These are phyloP conservation scores for Collybiopsis luxurians DNA, from an alignment of 768 basidiomycete genomes.

Conservation along the genomic window DNA sequence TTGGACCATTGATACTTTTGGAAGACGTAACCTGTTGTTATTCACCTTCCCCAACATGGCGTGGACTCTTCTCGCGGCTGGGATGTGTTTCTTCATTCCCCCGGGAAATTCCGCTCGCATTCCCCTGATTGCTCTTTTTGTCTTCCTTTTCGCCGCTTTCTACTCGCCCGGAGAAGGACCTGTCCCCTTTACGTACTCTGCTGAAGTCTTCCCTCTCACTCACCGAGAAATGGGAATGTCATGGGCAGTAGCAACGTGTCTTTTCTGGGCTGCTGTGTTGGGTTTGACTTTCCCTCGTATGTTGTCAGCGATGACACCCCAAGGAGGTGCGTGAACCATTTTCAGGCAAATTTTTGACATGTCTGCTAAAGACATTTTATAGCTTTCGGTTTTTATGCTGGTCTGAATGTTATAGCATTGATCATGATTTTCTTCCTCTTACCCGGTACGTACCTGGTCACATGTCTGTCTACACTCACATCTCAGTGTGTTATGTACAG, in stretches of 20 bases:
- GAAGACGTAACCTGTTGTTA: constrained; percentile 72
- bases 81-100: constrained; percentile 64
- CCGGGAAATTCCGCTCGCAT: constrained; percentile 32
- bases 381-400: constrained; percentile 60
- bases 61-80: constrained; percentile 69
- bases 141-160: constrained; percentile 44
- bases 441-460: constrained; percentile 36
- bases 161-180: constrained; percentile 89
- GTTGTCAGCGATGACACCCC: constrained; percentile 33
- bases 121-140: constrained; percentile 34
- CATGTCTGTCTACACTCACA: constrained; percentile 8
- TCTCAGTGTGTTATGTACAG: constrained; percentile 18
- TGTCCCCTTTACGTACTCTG: constrained; percentile 88
- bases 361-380: no score
- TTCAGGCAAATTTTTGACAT: no score
- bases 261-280: constrained; percentile 55
- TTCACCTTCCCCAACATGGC: constrained; percentile 85
- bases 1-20: constrained; percentile 72
- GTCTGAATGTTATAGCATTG: constrained; percentile 46
- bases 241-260: constrained; percentile 51
- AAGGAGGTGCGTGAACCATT: constrained; percentile 7
- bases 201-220: constrained; percentile 87
- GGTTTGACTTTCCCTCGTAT: constrained; percentile 61
- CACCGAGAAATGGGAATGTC: constrained; percentile 64
- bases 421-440: constrained; percentile 55